phyloP scores from a whole-genome alignment of 495 filamentous ascomycete genomes.

The Lindgomyces ingoldianus region DNA sequence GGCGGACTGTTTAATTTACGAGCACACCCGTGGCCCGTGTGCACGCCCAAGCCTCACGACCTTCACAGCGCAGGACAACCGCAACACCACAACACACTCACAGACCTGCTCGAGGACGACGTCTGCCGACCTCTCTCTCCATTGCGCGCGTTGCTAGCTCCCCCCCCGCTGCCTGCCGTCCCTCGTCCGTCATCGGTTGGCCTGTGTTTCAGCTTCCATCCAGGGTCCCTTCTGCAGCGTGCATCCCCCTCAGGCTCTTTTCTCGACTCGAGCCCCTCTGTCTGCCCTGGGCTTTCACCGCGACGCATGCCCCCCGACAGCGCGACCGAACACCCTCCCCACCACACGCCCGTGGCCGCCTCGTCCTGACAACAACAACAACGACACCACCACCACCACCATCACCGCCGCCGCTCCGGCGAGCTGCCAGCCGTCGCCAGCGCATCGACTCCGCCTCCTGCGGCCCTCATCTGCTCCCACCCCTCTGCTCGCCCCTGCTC shows the following conservation, averaged over 20 bases:
- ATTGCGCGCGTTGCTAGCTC: conserved; percentile 5
- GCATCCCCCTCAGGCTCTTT: conserved; percentile 6
- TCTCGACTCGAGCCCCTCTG: conserved; percentile 25
- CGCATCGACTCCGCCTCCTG: neutral
- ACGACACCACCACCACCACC: too few relatives aligned
- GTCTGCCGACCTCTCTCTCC: neutral
- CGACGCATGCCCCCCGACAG: conserved; percentile 28
- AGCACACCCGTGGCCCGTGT: neutral
- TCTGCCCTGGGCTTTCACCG: conserved; percentile 7
- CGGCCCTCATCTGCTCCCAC: neutral
- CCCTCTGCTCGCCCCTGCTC: neutral
- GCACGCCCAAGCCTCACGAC: conserved; percentile 20
- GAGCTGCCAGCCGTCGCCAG: neutral
- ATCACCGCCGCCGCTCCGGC: neutral
- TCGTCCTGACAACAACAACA: neutral
- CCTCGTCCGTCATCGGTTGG: too few relatives aligned
- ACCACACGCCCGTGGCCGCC: neutral
- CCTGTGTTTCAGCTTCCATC: conserved; percentile 30
- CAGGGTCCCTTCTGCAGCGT: conserved; percentile 17
- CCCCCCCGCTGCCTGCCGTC: conserved; percentile 9
- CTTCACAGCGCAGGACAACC: conserved; percentile 14
- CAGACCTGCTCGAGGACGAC: neutral
- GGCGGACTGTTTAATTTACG: neutral
- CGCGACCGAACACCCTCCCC: conserved; percentile 1
- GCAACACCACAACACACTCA: neutral